These are phyloP conservation scores for Pseudisothecium myosuroides DNA, from an alignment of 225 moss, liverwort and hornwort species.

Conservation along the genomic window DNA sequence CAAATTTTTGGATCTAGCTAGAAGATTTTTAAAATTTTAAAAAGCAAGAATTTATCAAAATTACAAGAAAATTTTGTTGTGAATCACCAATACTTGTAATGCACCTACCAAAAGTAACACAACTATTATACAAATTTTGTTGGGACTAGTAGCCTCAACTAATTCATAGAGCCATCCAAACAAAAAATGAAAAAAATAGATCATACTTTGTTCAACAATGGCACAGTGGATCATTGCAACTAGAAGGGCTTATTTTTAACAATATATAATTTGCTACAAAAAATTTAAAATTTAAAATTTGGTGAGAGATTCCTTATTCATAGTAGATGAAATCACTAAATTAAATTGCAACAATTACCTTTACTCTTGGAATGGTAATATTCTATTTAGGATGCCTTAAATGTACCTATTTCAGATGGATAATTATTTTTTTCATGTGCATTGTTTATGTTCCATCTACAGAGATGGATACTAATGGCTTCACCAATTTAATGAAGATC, in stretches of 20 bases:
- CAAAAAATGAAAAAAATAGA: neutral
- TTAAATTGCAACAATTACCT: neutral
- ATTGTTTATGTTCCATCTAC: neutral
- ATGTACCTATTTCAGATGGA: neutral
- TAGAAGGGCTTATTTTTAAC: neutral
- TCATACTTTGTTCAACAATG: neutral
- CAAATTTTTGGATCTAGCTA: accelerated
- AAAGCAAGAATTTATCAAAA: neutral
- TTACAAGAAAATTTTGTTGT: neutral
- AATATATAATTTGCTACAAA: no score
- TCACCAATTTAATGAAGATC: neutral
- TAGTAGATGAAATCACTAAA: neutral
- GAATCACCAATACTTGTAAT: neutral
- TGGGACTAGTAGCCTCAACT: no score
- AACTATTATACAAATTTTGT: neutral
- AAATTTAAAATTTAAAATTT: neutral
- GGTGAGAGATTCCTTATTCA: accelerated
- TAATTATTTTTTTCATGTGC: neutral
- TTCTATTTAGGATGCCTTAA: neutral
- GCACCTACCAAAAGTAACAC: neutral
- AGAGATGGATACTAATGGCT: neutral
- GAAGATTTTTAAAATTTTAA: neutral
- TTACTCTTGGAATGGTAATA: neutral
- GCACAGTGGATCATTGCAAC: neutral
- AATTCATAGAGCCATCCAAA: accelerated